phyloP scores from a whole-genome alignment of 495 filamentous ascomycete species.

The Filosporella fistucella region DNA sequence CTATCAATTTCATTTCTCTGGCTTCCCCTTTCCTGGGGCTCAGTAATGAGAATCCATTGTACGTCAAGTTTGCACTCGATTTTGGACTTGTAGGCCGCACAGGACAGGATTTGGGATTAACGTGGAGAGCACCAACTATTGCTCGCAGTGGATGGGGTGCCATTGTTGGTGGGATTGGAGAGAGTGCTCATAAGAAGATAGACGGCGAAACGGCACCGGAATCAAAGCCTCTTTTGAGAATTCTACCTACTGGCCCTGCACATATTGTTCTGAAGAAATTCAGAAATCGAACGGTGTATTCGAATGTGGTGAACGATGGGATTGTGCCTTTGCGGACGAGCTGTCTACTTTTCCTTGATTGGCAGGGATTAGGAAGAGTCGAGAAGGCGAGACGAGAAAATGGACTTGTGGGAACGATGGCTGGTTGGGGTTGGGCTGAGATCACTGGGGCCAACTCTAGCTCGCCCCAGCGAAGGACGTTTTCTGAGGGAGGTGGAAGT shows the following conservation, averaged over 20 bases:
- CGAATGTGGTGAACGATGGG: slow-evolving; percentile 97
- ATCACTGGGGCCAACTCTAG: slow-evolving; percentile 76
- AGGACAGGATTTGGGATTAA: slow-evolving; percentile 89
- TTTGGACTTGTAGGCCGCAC: slow-evolving; percentile 93
- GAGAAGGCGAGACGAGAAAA: slow-evolving; percentile 93
- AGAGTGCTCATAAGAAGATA: slow-evolving; percentile 57
- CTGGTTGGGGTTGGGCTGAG: slow-evolving; percentile 93
- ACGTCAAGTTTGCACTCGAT: slow-evolving; percentile 94
- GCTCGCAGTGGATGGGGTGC: slow-evolving; percentile 84
- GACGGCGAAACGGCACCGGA: slow-evolving; percentile 65
- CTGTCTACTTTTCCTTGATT: slow-evolving; percentile 94
- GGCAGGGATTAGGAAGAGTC: slow-evolving; percentile 87
- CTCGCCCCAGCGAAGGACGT: slow-evolving; percentile 28
- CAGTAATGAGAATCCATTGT: slow-evolving; percentile 95
- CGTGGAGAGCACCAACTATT: slow-evolving; percentile 84
- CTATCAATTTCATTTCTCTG: slow-evolving; percentile 90
- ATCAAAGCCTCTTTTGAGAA: slow-evolving; percentile 84
- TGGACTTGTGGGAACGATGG: slow-evolving; percentile 84
- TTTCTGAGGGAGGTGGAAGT: slow-evolving; percentile 10
- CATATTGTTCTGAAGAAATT: slow-evolving; percentile 84
- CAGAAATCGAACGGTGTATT: slow-evolving; percentile 87
- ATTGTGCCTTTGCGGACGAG: slow-evolving; percentile 94
- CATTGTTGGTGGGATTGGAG: slow-evolving; percentile 72
- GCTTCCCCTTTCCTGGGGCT: slow-evolving; percentile 88
- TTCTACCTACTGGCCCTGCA: slow-evolving; percentile 88